These are phyloP conservation scores for Pythium volutum DNA, from an alignment of 352 stramenopile species.

Conservation along the genomic window DNA sequence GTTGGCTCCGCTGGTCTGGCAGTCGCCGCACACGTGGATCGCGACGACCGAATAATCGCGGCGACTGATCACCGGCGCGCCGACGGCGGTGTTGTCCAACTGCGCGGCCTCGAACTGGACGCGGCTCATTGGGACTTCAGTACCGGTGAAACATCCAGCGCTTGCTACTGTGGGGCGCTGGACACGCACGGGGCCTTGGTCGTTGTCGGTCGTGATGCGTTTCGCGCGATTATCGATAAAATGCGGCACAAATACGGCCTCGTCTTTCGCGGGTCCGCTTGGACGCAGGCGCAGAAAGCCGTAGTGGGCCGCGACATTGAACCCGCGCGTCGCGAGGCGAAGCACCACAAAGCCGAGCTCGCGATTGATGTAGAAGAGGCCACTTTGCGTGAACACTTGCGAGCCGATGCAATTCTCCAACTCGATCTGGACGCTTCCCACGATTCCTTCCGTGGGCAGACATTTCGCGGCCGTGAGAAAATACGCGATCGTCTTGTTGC, in stretches of 20 bases:
- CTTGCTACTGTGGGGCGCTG: background rate
- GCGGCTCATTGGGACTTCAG: background rate
- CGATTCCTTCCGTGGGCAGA: background rate
- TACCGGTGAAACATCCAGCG: background rate
- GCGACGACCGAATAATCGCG: constrained; percentile 20
- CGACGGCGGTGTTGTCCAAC: constrained; percentile 13
- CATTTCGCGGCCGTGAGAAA: constrained; percentile 12
- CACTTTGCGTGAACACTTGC: background rate
- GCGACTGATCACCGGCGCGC: constrained; percentile 25
- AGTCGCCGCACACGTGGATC: constrained; percentile 23
- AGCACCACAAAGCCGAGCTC: constrained; percentile 9
- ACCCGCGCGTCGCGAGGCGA: background rate
- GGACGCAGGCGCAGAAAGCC: constrained; percentile 5
- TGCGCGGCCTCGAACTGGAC: background rate
- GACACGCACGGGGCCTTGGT: constrained; percentile 1
- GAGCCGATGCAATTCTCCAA: constrained; percentile 5
- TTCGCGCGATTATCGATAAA: background rate
- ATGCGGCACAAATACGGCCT: constrained; percentile 5
- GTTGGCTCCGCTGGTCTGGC: constrained; percentile 11
- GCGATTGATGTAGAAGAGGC: constrained; percentile 5
- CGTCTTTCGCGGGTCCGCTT: background rate
- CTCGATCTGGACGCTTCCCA: background rate
- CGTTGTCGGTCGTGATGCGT: constrained; percentile 8
- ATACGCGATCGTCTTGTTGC: background rate
- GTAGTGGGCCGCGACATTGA: constrained; percentile 3